Evolutionary conservation across 108 stramenopile species (phyloP).

Genomic region (Cyclotella sp.): DNA sequence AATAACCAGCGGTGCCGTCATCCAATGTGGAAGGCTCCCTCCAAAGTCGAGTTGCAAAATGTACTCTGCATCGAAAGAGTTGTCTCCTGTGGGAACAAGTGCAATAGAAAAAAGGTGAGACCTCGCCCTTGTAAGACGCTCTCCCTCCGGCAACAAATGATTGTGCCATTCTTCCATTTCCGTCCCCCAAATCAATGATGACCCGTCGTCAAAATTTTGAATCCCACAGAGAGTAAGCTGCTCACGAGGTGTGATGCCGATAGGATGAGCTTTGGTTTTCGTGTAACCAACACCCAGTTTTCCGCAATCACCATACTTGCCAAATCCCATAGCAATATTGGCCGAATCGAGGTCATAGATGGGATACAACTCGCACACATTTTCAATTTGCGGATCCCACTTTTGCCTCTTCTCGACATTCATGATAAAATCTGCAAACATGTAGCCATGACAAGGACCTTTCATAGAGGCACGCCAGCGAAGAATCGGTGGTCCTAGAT

Average conservation of each 20-base stretch:
- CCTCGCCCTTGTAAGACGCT: slow-evolving; percentile 64
- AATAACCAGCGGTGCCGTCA: slow-evolving; percentile 68
- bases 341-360: slow-evolving; percentile 70
- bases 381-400: slow-evolving; percentile 72
- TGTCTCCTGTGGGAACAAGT: slow-evolving; percentile 61
- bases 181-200: slow-evolving; percentile 75
- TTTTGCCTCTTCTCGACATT: slow-evolving; percentile 55
- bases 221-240: slow-evolving; percentile 79
- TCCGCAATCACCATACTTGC: slow-evolving; percentile 65
- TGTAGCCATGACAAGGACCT: slow-evolving; percentile 64
- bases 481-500: slow-evolving; percentile 59
- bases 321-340: slow-evolving; percentile 76
- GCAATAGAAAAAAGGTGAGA: slow-evolving; percentile 70
- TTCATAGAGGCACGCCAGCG: slow-evolving; percentile 64
- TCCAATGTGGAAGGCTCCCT: slow-evolving; percentile 71
- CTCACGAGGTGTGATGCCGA: slow-evolving; percentile 65
- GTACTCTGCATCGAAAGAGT: slow-evolving; percentile 80
- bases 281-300: slow-evolving; percentile 73
- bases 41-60: slow-evolving; percentile 77
- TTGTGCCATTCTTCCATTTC: slow-evolving; percentile 78
- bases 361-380: slow-evolving; percentile 66
- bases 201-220: slow-evolving; percentile 66
- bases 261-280: slow-evolving; percentile 56
- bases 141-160: slow-evolving; percentile 62
- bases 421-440: slow-evolving; percentile 75